Evolutionary conservation across 305 asterid species (phyloP).

Genomic region (Salvia sclarea): DNA sequence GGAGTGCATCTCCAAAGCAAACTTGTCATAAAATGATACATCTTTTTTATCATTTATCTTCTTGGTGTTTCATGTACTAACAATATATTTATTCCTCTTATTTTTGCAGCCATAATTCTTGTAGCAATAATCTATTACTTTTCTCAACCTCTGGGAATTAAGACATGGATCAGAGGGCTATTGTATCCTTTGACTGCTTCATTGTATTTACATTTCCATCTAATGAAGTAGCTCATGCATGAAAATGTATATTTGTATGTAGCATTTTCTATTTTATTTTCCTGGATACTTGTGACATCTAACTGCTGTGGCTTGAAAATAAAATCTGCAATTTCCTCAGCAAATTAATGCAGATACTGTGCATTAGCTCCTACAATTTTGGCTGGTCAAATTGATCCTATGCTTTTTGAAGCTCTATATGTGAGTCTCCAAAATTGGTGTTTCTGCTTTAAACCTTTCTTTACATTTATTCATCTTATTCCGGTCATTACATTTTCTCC

Average conservation of each 20-base stretch:
- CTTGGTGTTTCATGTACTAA: background rate
- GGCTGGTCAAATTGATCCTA: constrained; percentile 82
- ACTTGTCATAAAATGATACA: background rate
- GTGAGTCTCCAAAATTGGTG: constrained; percentile 47
- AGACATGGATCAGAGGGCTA: constrained; percentile 74
- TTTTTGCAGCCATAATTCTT: constrained; percentile 75
- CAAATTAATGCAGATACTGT: constrained; percentile 61
- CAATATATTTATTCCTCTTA: constrained; percentile 11
- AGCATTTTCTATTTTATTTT: background rate
- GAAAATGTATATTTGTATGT: background rate
- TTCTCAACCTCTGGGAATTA: constrained; percentile 80
- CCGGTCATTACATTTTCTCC: constrained; percentile 6
- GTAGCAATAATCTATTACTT: constrained; percentile 82
- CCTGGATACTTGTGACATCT: background rate
- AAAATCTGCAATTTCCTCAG: constrained; percentile 39
- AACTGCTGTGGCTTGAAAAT: background rate
- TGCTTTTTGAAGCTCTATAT: constrained; percentile 86
- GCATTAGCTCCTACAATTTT: constrained; percentile 74
- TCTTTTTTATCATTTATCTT: no score
- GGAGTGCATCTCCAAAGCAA: no score
- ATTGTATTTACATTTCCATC: background rate
- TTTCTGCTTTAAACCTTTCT: constrained; percentile 17
- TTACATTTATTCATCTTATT: background rate
- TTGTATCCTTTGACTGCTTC: constrained; percentile 60
- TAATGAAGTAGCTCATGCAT: background rate